Evolutionary conservation across 495 filamentous ascomycete species (phyloP).

Genomic region (Talaromyces adpressus): DNA sequence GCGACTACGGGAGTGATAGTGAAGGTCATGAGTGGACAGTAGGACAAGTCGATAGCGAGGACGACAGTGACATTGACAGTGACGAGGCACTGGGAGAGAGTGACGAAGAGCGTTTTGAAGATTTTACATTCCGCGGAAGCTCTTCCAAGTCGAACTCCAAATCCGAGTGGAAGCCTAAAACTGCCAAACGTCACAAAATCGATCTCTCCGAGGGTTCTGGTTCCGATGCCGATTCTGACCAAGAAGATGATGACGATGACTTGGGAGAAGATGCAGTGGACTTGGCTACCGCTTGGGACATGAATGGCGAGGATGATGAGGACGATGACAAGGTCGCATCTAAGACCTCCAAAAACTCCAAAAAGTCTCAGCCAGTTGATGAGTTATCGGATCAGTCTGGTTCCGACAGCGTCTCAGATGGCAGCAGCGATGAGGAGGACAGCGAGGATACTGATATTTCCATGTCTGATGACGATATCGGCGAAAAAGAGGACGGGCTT

Average conservation of each 20-base stretch:
- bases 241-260: slow-evolving; percentile 55
- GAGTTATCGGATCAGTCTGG: slow-evolving; percentile 27
- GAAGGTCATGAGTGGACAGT: slow-evolving; percentile 86
- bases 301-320: slow-evolving; percentile 44
- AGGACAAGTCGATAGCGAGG: slow-evolving; percentile 64
- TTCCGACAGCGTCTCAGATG: slow-evolving; percentile 25
- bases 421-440: slow-evolving; percentile 33
- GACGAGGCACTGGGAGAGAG: slow-evolving; percentile 91
- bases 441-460: slow-evolving; percentile 41
- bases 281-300: slow-evolving; percentile 73
- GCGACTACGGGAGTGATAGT: slow-evolving; percentile 63
- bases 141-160: slow-evolving; percentile 29
- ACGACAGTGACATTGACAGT: slow-evolving; percentile 81
- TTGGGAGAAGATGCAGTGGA: slow-evolving; percentile 84
- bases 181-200: slow-evolving; percentile 31
- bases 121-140: slow-evolving; percentile 65
- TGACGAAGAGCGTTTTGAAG: slow-evolving; percentile 76
- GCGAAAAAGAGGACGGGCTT: slow-evolving; percentile 49
- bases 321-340: slow-evolving; percentile 23
- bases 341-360: slow-evolving; percentile 15
- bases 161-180: slow-evolving; percentile 13
- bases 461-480: slow-evolving; percentile 54
- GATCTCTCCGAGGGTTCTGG: slow-evolving; percentile 53
- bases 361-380: slow-evolving; percentile 21
- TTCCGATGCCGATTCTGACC: slow-evolving; percentile 34